Percentiles rank a stretch among this genome's conserved stretches.
Evolutionary conservation across 2,329 filamentous ascomycete species (phyloP).

Genomic region (Epichloe hybrida): DNA sequence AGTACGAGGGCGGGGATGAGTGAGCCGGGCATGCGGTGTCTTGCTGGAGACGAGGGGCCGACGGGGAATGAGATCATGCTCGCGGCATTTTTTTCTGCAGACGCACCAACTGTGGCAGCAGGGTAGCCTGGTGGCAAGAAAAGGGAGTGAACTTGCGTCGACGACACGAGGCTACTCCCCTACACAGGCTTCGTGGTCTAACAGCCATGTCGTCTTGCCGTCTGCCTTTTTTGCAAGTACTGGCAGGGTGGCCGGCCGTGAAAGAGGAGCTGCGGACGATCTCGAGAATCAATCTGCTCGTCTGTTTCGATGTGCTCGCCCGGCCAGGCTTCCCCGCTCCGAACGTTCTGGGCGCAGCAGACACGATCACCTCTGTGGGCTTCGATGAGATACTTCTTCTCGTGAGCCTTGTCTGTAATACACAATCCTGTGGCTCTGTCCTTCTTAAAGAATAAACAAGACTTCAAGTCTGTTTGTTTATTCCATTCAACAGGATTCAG

Average conservation of each 20-base stretch:
- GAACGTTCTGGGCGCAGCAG: too few relatives aligned
- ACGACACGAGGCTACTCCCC: constrained; percentile 44
- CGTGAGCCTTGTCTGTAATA: not conserved
- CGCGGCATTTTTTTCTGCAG: constrained; percentile 15
- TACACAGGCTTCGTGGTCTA: constrained; percentile 43
- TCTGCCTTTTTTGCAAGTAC: constrained; percentile 22
- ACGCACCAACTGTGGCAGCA: constrained; percentile 9
- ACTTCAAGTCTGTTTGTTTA: not conserved
- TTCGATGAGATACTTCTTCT: too few relatives aligned
- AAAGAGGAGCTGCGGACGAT: constrained; percentile 4
- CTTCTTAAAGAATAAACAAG: not conserved
- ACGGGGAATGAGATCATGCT: constrained; percentile 1
- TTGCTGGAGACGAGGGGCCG: too few relatives aligned
- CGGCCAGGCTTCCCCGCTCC: too few relatives aligned
- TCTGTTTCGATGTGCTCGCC: too few relatives aligned
- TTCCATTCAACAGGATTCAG: not conserved
- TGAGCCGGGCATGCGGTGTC: too few relatives aligned
- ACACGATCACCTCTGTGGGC: too few relatives aligned
- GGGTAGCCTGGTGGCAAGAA: constrained; percentile 10
- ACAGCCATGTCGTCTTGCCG: constrained; percentile 36
- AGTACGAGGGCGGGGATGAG: constrained; percentile 13
- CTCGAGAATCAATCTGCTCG: too few relatives aligned
- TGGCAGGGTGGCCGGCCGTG: constrained; percentile 12
- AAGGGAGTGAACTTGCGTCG: constrained; percentile 39
- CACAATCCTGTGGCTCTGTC: not conserved